Conservation (phyloP, 495 filamentous ascomycete genomes). For the Aspergillus affinis region DNA sequence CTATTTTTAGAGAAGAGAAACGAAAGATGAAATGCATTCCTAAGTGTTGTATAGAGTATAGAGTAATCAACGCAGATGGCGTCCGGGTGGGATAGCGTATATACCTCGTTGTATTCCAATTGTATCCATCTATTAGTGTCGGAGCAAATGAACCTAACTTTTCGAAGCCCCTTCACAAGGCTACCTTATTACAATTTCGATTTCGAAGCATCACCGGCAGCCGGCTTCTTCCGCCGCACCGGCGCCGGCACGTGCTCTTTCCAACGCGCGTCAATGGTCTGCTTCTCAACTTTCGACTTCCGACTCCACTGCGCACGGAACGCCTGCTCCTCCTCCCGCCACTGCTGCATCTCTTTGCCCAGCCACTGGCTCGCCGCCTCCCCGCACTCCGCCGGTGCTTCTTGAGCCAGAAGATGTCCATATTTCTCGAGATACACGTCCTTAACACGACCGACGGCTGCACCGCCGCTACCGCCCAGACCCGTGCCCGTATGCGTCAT, state of each 20-base stretch:
- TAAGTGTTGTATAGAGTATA: neutral
- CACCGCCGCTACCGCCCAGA: constrained; percentile 51
- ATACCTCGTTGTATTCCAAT: neutral
- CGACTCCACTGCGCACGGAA: constrained; percentile 55
- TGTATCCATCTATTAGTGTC: neutral
- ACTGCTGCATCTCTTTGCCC: constrained; percentile 58
- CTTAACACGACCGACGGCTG: constrained; percentile 63
- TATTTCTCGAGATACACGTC: constrained; percentile 62
- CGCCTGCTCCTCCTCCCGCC: constrained; percentile 60
- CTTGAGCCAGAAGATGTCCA: constrained; percentile 86
- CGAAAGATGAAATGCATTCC: neutral
- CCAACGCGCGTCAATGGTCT: constrained; percentile 58
- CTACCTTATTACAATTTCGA: constrained; percentile 41
- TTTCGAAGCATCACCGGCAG: constrained; percentile 8
- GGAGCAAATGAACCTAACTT: too few species aligned
- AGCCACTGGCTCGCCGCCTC: constrained; percentile 63
- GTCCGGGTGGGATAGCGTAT: too few species aligned
- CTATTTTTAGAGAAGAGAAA: constrained; percentile 11
- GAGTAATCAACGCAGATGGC: neutral
- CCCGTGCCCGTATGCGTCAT: constrained; percentile 46
- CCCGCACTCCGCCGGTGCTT: constrained; percentile 65
- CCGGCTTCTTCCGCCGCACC: constrained; percentile 36
- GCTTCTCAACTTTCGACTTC: constrained; percentile 53
- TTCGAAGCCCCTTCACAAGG: neutral
- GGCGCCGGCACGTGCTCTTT: constrained; percentile 47